phyloP scores from a whole-genome alignment of 805 yeast species.

The Lipomyces yamadae region DNA sequence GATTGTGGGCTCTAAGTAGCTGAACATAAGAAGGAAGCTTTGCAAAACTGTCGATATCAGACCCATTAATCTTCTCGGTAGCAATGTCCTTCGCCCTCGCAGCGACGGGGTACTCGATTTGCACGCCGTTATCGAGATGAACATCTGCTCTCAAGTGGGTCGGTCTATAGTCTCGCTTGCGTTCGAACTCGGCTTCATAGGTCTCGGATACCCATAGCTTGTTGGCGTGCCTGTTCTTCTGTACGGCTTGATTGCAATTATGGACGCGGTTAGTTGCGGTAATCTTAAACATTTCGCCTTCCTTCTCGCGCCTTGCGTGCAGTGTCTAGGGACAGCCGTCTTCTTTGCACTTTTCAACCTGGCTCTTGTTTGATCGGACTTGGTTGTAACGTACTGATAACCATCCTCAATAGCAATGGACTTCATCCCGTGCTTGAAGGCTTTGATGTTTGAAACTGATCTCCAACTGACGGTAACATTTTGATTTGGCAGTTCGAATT shows the following conservation, averaged over 20 bases:
- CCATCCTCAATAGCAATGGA: neutral
- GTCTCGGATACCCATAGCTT: too few relatives aligned
- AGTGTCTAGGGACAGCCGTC: neutral
- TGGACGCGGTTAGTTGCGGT: neutral
- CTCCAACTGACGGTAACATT: neutral
- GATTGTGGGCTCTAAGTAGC: neutral
- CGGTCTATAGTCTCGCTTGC: neutral
- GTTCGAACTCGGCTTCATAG: too few relatives aligned
- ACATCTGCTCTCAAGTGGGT: conserved; percentile 1
- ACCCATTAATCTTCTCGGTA: neutral
- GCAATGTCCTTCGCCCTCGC: neutral
- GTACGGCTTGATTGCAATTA: too few relatives aligned
- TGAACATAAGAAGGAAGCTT: neutral
- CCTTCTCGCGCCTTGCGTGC: neutral
- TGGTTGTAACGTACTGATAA: neutral
- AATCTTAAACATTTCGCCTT: neutral
- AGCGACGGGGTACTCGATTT: neutral
- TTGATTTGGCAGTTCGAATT: too few relatives aligned
- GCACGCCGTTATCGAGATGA: neutral
- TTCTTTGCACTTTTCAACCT: neutral
- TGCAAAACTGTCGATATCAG: neutral
- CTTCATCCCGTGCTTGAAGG: neutral
- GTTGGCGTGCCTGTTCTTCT: too few relatives aligned
- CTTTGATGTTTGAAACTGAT: neutral
- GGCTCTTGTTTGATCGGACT: neutral